These are phyloP conservation scores for Gigaspora rosea DNA, from an alignment of 192 early-diverging fungal genomes.

Conservation along the genomic window DNA sequence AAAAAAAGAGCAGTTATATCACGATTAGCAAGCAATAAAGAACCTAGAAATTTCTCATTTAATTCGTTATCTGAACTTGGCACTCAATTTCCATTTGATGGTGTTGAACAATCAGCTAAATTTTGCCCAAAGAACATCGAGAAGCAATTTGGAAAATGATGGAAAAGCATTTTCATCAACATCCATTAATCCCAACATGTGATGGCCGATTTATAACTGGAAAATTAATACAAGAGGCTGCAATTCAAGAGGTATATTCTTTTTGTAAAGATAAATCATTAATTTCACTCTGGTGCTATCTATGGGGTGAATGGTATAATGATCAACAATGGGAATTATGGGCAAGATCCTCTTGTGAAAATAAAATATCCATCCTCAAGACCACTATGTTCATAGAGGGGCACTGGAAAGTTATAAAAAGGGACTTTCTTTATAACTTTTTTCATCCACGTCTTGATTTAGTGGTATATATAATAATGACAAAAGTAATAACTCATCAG, in stretches of 20 bases:
- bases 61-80: not conserved
- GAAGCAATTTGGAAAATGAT: not conserved
- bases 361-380: constrained; percentile 10
- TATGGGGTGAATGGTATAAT: constrained; percentile 12
- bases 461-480: constrained; percentile 9
- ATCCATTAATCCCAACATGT: constrained; percentile 3
- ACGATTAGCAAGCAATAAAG: not conserved
- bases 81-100: not conserved
- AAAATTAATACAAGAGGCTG: not conserved
- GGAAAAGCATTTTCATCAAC: constrained; percentile 15
- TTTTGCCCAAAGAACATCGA: constrained; percentile 2
- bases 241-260: constrained; percentile 17
- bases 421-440: constrained; percentile 22
- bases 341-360: not conserved
- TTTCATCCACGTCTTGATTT: not conserved
- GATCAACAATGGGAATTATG: not conserved
- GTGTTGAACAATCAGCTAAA: not conserved
- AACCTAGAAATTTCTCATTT: not conserved
- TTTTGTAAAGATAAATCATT: constrained; percentile 28
- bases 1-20: not conserved
- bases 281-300: not conserved
- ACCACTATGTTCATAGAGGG: not conserved
- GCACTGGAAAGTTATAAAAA: constrained; percentile 16
- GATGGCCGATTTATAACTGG: not conserved
- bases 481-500: constrained; percentile 4